These are phyloP conservation scores for Penicillium crystallinum DNA, from an alignment of 495 filamentous ascomycete genomes.

Conservation along the genomic window DNA sequence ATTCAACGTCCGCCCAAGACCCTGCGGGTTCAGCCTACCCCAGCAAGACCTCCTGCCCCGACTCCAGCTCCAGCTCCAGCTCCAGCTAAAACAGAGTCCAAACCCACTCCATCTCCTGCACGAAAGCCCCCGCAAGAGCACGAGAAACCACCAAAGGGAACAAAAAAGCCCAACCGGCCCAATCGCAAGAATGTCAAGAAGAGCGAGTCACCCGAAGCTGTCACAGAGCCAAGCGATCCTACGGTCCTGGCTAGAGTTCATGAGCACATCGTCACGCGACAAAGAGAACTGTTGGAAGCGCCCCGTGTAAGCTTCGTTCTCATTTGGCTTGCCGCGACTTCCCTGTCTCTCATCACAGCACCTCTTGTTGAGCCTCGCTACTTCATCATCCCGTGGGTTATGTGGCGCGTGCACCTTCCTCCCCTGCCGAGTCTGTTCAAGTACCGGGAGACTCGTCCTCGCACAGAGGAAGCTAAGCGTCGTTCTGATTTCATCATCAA, in stretches of 20 bases:
- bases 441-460: constrained; percentile 19
- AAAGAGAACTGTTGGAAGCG: constrained; percentile 24
- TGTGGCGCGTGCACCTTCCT: constrained; percentile 82
- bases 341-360: constrained; percentile 75
- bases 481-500: constrained; percentile 29
- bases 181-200: constrained; percentile 27
- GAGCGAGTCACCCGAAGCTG: not conserved
- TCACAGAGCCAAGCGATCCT: constrained; percentile 22
- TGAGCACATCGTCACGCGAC: constrained; percentile 31
- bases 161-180: constrained; percentile 20
- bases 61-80: not conserved
- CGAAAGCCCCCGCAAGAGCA: constrained; percentile 6
- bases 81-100: not conserved
- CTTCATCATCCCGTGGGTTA: constrained; percentile 90
- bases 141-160: constrained; percentile 19
- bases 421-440: constrained; percentile 30
- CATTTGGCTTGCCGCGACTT: constrained; percentile 66
- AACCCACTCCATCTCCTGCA: not conserved
- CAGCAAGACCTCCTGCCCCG: not conserved
- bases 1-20: constrained; percentile 21
- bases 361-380: constrained; percentile 93
- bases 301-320: constrained; percentile 52
- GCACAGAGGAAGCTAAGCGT: constrained; percentile 22
- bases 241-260: constrained; percentile 33
- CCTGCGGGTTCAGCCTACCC: constrained; percentile 13